phyloP scores from a whole-genome alignment of 495 filamentous ascomycete species.

The Hypoxylon perforatum region DNA sequence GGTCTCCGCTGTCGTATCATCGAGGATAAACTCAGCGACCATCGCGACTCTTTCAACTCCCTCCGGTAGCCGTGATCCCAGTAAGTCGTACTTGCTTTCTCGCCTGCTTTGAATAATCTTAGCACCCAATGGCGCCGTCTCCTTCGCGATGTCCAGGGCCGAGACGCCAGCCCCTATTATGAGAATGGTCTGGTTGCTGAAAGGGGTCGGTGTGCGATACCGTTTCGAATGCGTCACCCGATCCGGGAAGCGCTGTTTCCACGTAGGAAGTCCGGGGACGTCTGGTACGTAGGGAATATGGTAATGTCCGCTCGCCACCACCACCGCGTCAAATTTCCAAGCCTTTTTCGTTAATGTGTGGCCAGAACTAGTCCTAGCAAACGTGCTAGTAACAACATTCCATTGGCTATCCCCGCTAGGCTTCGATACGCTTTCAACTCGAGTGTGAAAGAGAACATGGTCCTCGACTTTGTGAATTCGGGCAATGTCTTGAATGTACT shows the following conservation, averaged over 20 bases:
- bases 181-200: conserved; percentile 63
- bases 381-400: conserved; percentile 58
- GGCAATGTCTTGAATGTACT: conserved; percentile 70
- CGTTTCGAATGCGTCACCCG: conserved; percentile 70
- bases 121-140: conserved; percentile 61
- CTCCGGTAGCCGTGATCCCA: conserved; percentile 58
- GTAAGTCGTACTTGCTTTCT: conserved; percentile 67
- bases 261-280: conserved; percentile 62
- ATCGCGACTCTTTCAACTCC: conserved; percentile 63
- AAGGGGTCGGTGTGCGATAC: conserved; percentile 63
- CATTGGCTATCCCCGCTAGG: conserved; percentile 54
- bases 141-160: conserved; percentile 68
- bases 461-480: conserved; percentile 58
- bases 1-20: conserved; percentile 27
- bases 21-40: conserved; percentile 49
- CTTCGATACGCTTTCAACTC: conserved; percentile 66
- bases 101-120: conserved; percentile 69
- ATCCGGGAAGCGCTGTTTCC: conserved; percentile 62
- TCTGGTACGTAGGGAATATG: conserved; percentile 67
- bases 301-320: conserved; percentile 70
- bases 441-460: conserved; percentile 64
- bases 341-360: conserved; percentile 40
- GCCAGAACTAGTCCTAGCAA: conserved; percentile 34
- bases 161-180: conserved; percentile 72
- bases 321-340: conserved; percentile 65